Percentiles rank a stretch among this genome's conserved stretches.
phyloP scores from a whole-genome alignment of 208 protist species.

The Porcisia hertigi region DNA sequence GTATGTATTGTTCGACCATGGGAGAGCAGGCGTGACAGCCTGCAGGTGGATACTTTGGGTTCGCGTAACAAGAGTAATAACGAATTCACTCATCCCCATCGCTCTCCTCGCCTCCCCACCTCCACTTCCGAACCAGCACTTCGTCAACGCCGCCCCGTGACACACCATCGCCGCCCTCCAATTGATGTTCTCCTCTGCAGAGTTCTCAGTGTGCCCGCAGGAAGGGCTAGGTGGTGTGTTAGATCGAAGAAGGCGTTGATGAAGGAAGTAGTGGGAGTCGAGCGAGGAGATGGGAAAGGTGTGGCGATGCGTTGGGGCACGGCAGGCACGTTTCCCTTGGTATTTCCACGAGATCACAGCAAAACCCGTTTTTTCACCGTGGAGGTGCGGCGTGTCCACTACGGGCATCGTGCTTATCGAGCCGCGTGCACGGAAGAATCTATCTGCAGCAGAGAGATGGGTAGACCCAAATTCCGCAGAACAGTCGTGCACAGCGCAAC shows the following conservation, averaged over 20 bases:
- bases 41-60: not conserved
- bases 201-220: not conserved
- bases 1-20: no score
- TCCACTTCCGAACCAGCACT: not conserved
- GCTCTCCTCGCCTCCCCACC: not conserved
- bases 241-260: not conserved
- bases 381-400: not conserved
- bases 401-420: not conserved
- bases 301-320: not conserved
- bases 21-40: no score
- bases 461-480: slow-evolving; percentile 40
- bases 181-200: not conserved
- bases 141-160: not conserved
- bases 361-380: not conserved
- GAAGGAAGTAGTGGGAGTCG: not conserved
- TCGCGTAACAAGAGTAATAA: not conserved
- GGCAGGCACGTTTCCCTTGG: not conserved
- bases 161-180: not conserved
- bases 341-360: no score
- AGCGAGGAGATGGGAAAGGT: not conserved
- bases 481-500: slow-evolving; percentile 46
- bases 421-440: not conserved
- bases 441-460: slow-evolving; percentile 33
- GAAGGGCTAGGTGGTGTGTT: not conserved
- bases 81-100: not conserved